Percentiles rank a stretch among this genome's conserved stretches.
phyloP scores from a whole-genome alignment of 768 basidiomycete species.

The Leccinum obscurum region DNA sequence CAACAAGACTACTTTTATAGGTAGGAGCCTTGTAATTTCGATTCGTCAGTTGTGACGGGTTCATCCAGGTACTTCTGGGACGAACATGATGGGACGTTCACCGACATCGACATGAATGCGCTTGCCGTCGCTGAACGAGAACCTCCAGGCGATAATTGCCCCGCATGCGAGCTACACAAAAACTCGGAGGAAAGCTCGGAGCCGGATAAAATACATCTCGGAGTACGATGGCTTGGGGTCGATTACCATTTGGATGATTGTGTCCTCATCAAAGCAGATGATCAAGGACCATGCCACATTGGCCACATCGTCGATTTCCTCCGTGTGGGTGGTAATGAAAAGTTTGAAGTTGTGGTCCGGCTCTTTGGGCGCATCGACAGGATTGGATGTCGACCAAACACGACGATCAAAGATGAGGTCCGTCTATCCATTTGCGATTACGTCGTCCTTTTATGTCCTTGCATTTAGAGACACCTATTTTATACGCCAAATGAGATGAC shows the following conservation, averaged over 20 bases:
- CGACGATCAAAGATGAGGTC: constrained; percentile 59
- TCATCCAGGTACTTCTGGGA: constrained; percentile 51
- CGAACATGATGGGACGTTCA: constrained; percentile 45
- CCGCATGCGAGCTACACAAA: constrained; percentile 41
- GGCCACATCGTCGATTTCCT: constrained; percentile 48
- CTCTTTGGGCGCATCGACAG: constrained; percentile 53
- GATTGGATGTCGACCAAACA: constrained; percentile 37
- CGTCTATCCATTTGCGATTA: not conserved
- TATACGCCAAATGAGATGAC: constrained; percentile 48
- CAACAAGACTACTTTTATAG: constrained; percentile 56
- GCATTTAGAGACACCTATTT: constrained; percentile 57
- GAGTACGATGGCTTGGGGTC: constrained; percentile 46
- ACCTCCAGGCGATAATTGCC: constrained; percentile 53
- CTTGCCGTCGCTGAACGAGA: constrained; percentile 10
- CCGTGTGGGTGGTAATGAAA: constrained; percentile 16
- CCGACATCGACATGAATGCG: constrained; percentile 36
- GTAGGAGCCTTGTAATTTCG: constrained; percentile 34
- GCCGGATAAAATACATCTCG: constrained; percentile 36
- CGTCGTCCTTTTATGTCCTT: not conserved
- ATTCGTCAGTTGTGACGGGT: constrained; percentile 4
- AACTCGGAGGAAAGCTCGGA: constrained; percentile 34
- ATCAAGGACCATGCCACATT: constrained; percentile 52
- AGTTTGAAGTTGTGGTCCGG: constrained; percentile 34
- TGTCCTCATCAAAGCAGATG: constrained; percentile 46
- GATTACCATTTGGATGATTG: constrained; percentile 65